Evolutionary conservation across 2,329 filamentous ascomycete species (phyloP).

Genomic region (Dendryphion nanum): DNA sequence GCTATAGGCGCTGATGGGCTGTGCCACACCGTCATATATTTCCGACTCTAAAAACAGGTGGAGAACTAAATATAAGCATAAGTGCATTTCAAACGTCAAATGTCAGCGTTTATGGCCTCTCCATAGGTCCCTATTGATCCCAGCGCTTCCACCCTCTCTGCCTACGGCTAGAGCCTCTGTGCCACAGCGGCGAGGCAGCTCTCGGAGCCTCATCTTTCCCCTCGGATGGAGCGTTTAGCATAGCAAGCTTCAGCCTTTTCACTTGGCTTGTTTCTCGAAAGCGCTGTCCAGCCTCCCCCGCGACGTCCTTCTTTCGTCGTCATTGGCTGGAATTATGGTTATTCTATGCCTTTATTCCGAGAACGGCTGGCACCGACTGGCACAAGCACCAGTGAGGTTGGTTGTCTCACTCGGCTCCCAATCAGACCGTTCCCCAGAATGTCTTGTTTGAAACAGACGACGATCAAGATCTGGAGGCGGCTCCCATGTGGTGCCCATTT

Average conservation of each 20-base stretch:
- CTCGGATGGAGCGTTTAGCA: background rate
- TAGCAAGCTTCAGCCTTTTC: constrained; percentile 1
- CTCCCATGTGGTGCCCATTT: background rate
- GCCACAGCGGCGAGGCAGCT: background rate
- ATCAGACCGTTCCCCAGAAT: background rate
- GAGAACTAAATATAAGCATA: background rate
- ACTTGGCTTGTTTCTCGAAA: constrained; percentile 1
- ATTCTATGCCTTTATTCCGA: background rate
- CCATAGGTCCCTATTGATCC: background rate
- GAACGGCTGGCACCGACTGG: background rate
- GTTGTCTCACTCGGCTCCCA: constrained; percentile 1
- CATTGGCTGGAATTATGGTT: background rate
- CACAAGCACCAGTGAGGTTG: background rate
- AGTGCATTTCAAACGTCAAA: background rate
- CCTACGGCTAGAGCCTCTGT: background rate
- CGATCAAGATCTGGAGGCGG: constrained; percentile 1
- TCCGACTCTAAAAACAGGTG: background rate
- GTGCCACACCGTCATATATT: background rate
- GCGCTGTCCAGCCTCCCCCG: background rate
- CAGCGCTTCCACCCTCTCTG: background rate
- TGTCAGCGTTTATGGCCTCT: background rate
- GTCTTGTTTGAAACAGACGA: background rate
- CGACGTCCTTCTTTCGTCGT: background rate
- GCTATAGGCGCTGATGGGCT: background rate
- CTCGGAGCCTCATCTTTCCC: background rate